Percentiles rank a stretch among this genome's conserved stretches.
These are phyloP conservation scores for Phialemonium atrogriseum DNA, from an alignment of 2,329 filamentous ascomycete species.

Conservation along the genomic window DNA sequence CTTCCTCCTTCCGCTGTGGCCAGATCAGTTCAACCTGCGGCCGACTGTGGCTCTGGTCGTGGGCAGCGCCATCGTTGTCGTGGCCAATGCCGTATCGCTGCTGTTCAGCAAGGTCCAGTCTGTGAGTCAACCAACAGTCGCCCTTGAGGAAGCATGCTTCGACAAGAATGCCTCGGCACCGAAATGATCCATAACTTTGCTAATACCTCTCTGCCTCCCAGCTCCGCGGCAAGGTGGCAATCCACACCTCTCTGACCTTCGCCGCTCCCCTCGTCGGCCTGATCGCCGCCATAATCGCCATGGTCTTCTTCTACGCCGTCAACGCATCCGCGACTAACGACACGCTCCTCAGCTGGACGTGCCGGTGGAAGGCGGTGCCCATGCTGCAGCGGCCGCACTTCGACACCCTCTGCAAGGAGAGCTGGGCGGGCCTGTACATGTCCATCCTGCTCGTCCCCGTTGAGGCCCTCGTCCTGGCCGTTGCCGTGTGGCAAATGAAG, in stretches of 20 bases:
- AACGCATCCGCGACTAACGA: slow-evolving; percentile 43
- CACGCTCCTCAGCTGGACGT: slow-evolving; percentile 54
- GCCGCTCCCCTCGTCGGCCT: slow-evolving; percentile 33
- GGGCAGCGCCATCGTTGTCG: slow-evolving; percentile 39
- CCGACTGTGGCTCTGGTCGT: slow-evolving; percentile 47
- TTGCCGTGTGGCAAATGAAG: slow-evolving; percentile 35
- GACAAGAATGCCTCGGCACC: no score
- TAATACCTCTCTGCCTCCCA: slow-evolving; percentile 12
- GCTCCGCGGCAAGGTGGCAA: slow-evolving; percentile 26
- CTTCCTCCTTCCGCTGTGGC: slow-evolving; percentile 49
- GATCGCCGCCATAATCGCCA: slow-evolving; percentile 40
- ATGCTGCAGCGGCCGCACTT: slow-evolving; percentile 48
- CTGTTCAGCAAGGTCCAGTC: slow-evolving; percentile 36
- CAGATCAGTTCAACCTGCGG: slow-evolving; percentile 45
- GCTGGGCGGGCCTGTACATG: slow-evolving; percentile 44
- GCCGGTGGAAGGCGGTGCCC: slow-evolving; percentile 46
- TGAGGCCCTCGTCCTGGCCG: slow-evolving; percentile 38
- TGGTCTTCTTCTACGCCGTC: slow-evolving; percentile 49
- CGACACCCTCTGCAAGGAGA: slow-evolving; percentile 47
- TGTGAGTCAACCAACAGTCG: slow-evolving; percentile 34
- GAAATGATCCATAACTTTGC: neutral
- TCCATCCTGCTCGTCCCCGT: slow-evolving; percentile 49
- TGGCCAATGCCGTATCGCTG: slow-evolving; percentile 40
- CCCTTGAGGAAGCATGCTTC: no score
- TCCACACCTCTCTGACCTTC: slow-evolving; percentile 29